phyloP scores from a whole-genome alignment of 768 basidiomycete genomes.

The Rhodotorula diobovata region DNA sequence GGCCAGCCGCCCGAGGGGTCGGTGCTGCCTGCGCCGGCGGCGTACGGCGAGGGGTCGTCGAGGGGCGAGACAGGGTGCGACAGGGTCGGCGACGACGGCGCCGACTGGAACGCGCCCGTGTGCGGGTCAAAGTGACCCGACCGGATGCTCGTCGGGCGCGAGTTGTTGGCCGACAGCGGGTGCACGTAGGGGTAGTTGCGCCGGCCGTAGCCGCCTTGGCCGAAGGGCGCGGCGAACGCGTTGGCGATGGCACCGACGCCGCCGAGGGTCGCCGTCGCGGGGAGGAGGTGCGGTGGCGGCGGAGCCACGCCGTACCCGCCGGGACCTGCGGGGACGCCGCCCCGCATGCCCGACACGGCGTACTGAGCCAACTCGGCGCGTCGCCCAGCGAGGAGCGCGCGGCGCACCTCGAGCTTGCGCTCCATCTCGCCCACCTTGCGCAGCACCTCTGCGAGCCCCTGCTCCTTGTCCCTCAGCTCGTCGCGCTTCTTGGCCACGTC shows the following conservation, averaged over 20 bases:
- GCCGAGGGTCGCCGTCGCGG: slow-evolving; percentile 34
- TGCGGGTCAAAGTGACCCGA: slow-evolving; percentile 34
- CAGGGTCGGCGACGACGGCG: slow-evolving; percentile 27
- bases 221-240: slow-evolving; percentile 38
- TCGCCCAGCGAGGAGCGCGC: slow-evolving; percentile 29
- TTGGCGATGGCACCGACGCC: slow-evolving; percentile 39
- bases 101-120: slow-evolving; percentile 32
- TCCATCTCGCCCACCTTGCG: slow-evolving; percentile 34
- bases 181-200: slow-evolving; percentile 43
- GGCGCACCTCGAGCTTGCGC: slow-evolving; percentile 39
- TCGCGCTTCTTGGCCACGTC: slow-evolving; percentile 59
- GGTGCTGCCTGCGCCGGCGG: background rate
- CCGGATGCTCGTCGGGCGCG: slow-evolving; percentile 33
- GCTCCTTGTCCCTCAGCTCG: slow-evolving; percentile 54
- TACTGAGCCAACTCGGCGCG: slow-evolving; percentile 36
- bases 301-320: slow-evolving; percentile 51
- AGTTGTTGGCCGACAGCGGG: slow-evolving; percentile 32
- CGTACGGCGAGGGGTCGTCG: slow-evolving; percentile 13
- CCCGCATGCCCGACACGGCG: slow-evolving; percentile 11
- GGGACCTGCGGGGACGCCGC: background rate
- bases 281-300: slow-evolving; percentile 43
- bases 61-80: slow-evolving; percentile 24
- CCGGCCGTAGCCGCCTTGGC: slow-evolving; percentile 38
- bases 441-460: slow-evolving; percentile 52
- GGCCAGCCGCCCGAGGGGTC: slow-evolving; percentile 18